phyloP scores from a whole-genome alignment of 2,329 filamentous ascomycete species.

The Coleophoma crateriformis region DNA sequence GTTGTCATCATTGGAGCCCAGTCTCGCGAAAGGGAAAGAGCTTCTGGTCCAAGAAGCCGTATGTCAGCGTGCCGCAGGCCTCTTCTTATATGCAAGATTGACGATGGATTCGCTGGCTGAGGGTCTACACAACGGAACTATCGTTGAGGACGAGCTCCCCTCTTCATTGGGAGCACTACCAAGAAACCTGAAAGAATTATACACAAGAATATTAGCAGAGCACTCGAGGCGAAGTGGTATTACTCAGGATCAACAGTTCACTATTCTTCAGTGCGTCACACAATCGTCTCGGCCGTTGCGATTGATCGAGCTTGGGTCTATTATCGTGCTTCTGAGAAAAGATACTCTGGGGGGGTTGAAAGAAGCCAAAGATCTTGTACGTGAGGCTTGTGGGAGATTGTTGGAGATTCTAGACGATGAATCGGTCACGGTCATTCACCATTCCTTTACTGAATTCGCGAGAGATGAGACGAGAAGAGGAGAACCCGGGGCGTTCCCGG shows the following conservation, averaged over 20 bases:
- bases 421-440: constrained; percentile 38
- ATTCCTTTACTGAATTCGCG: constrained; percentile 40
- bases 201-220: constrained; percentile 13
- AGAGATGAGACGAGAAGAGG: no score
- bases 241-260: constrained; percentile 10
- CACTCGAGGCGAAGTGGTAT: constrained; percentile 8
- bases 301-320: constrained; percentile 7
- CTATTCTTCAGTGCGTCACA: constrained; percentile 14
- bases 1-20: constrained; percentile 1
- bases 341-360: no score
- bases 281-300: constrained; percentile 15
- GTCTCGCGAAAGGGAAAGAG: constrained; percentile 6
- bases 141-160: constrained; percentile 2
- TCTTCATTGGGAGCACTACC: constrained; percentile 6
- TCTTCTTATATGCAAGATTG: constrained; percentile 18
- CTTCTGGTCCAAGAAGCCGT: not conserved
- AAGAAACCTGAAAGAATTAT: constrained; percentile 21
- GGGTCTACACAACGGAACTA: not conserved
- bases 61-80: constrained; percentile 4
- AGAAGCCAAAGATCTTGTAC: not conserved
- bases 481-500: no score
- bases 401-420: constrained; percentile 39
- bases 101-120: constrained; percentile 15
- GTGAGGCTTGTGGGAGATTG: constrained; percentile 31
- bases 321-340: not conserved